Evolutionary conservation across 768 basidiomycete species (phyloP), one percentile per base, ranked within the genome.

Genomic region (Ramaria rubella): DNA sequence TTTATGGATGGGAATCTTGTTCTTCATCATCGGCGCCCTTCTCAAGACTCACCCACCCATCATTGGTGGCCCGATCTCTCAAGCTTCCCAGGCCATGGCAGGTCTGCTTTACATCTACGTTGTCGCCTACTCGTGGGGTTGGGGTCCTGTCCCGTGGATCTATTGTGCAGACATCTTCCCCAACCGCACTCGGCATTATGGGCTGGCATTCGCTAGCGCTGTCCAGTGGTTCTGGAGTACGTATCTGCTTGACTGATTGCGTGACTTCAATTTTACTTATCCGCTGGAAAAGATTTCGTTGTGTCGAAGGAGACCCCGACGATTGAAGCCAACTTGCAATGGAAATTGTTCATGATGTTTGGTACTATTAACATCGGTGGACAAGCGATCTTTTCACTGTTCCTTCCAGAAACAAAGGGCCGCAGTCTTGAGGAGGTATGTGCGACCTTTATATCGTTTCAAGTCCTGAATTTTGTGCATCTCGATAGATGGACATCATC

Each of bases 71-170:
- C 67, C 64, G 2, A 77, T 80, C 0, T 65, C 83, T 0, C 75
- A 81, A 0, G 76, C 82, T 17, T 75, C 74, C 1, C 82, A 86
- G 67, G 91, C 78, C 1, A 93, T 92, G 90, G 90, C 90, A 3
- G 87, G 82, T 2, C 81, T 90, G 81, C 70, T 93, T 27, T 94
- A 93, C 66, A 80, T 93, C 53, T 94, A 88, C 63, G 88, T 91
- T 42, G 85, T 84, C 67, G 91, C 91, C 69, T 93, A 92, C 69
- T 87, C 85, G 3, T 86, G 91, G 81, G 88, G 87, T 36, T 90
- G 87, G 84, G 90, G 89, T 19, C 82, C 82, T n/a, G 68, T 77
- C 12, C 86, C 78, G 15, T 59, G 57, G 68, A 65, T 70, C 55
- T 69, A 69, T 62, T 26, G 26, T 21, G 31, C 87, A 5, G 91